A percentile compares a stretch with the other conserved stretches of the same genome.
Evolutionary conservation across 1,139 yeast genomes (phyloP).

Genomic region (Candida tunisiensis): DNA sequence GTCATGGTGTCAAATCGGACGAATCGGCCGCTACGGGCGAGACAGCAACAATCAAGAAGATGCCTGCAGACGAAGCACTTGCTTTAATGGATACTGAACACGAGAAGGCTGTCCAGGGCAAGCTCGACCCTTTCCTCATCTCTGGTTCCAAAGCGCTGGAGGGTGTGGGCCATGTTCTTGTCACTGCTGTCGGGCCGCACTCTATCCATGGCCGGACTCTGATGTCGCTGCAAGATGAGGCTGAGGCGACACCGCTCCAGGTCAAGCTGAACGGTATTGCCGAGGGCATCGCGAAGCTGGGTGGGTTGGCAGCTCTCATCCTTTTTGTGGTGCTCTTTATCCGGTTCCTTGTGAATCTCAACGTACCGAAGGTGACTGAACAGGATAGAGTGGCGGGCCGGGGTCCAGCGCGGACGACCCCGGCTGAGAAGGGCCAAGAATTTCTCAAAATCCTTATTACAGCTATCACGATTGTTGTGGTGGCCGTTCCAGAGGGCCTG

Average conservation of each 20-base stretch:
- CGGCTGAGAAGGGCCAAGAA: constrained; percentile 69
- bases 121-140: constrained; percentile 62
- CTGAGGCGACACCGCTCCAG: constrained; percentile 83
- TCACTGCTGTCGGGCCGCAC: constrained; percentile 79
- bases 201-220: constrained; percentile 88
- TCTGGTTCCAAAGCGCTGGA: constrained; percentile 83
- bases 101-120: constrained; percentile 10
- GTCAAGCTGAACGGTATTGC: constrained; percentile 69
- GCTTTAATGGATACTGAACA: constrained; percentile 10
- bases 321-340: constrained; percentile 66
- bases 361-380: constrained; percentile 32
- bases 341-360: constrained; percentile 54
- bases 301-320: constrained; percentile 67
- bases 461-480: constrained; percentile 84
- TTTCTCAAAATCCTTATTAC: constrained; percentile 80
- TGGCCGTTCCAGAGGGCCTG: constrained; percentile 96
- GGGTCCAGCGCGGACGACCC: too few relatives aligned
- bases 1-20: constrained; percentile 67
- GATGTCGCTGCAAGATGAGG: constrained; percentile 56
- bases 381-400: too few relatives aligned
- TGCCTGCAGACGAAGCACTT: constrained; percentile 35
- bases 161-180: constrained; percentile 76
- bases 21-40: constrained; percentile 93
- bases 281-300: constrained; percentile 86
- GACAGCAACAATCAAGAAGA: constrained; percentile 60